Percentiles rank a stretch among this genome's conserved stretches.
phyloP scores from a whole-genome alignment of 129 eudicot species.

The carrot (Daucus carota) region DH1_v3.0 NC_030384.2:35318001-35318500 shows the following conservation, averaged over 20 bases:
- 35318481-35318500: not conserved
- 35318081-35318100: conserved; percentile 63
- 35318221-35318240: conserved; percentile 75
- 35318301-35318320: not conserved
- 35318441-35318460: not conserved
- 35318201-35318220: conserved; percentile 77
- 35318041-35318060: conserved; percentile 38
- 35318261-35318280: conserved; percentile 99
- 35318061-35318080: conserved; percentile 30
- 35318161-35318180: conserved; percentile 68
- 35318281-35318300: not conserved
- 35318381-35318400: not conserved
- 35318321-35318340: conserved; percentile 36
- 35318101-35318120: conserved; percentile 82
- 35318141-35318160: conserved; percentile 86
- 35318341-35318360: too few relatives aligned
- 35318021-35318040: not conserved
- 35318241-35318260: conserved; percentile 73
- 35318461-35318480: not conserved
- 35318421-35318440: not conserved
- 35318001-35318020: not conserved
- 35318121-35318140: conserved; percentile 73
- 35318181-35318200: conserved; percentile 78
- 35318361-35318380: not conserved
- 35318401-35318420: not conserved